Evolutionary conservation across 352 stramenopile species (phyloP).

Genomic region (Peronospora destructor): DNA sequence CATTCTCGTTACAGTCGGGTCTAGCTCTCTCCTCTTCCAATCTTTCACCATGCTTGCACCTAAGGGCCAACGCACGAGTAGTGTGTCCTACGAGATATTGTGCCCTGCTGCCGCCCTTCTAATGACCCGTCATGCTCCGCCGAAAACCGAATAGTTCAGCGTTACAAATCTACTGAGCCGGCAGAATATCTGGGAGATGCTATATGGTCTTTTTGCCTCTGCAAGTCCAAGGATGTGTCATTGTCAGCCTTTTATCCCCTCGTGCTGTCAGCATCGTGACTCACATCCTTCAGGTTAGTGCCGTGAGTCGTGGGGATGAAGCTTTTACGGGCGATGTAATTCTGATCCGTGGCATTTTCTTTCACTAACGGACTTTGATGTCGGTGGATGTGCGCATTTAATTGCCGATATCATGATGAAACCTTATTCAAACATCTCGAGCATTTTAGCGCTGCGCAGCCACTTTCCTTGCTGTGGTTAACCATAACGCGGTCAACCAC

Average conservation of each 20-base stretch:
- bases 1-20: conserved; percentile 20
- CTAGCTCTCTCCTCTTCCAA: background rate
- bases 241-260: conserved; percentile 8
- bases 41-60: conserved; percentile 9
- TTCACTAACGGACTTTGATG: background rate
- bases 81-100: conserved; percentile 9
- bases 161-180: conserved; percentile 18
- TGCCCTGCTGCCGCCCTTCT: conserved; percentile 3
- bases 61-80: conserved; percentile 7
- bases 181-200: conserved; percentile 2
- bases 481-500: background rate
- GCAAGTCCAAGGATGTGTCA: conserved; percentile 17
- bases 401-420: background rate
- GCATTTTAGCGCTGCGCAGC: background rate
- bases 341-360: background rate
- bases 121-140: conserved; percentile 10
- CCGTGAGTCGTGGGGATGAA: background rate
- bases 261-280: conserved; percentile 2
- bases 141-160: conserved; percentile 25
- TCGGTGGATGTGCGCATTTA: too few relatives aligned
- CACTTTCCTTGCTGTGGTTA: conserved; percentile 5
- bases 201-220: conserved; percentile 2
- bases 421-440: background rate
- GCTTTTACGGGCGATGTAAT: background rate
- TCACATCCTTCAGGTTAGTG: conserved; percentile 2